Conservation (phyloP, 768 basidiomycete genomes). For the Piloderma croceum region DNA sequence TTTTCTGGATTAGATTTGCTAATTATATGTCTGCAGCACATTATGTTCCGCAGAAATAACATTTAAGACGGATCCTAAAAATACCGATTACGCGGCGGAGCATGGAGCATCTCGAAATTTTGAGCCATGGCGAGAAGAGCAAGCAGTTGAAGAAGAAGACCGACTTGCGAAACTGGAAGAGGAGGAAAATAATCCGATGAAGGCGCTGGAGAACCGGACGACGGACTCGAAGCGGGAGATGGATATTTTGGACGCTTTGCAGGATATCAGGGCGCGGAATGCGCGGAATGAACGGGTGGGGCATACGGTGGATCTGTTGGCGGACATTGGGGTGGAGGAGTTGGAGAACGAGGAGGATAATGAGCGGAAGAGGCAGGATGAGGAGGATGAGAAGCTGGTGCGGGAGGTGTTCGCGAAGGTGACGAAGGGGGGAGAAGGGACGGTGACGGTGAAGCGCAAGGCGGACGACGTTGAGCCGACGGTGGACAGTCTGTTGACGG, state of each 20-base stretch:
- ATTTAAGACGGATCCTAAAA: slow-evolving; percentile 99
- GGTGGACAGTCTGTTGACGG: slow-evolving; percentile 57
- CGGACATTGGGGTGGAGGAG: slow-evolving; percentile 58
- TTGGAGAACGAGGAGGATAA: slow-evolving; percentile 74
- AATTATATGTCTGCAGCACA: slow-evolving; percentile 48
- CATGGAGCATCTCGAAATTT: slow-evolving; percentile 98
- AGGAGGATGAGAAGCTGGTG: slow-evolving; percentile 91
- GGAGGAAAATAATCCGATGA: slow-evolving; percentile 97
- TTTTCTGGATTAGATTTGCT: slow-evolving; percentile 14
- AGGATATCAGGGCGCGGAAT: slow-evolving; percentile 84
- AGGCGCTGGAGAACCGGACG: slow-evolving; percentile 88
- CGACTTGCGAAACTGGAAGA: slow-evolving; percentile 80
- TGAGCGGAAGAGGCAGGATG: slow-evolving; percentile 64
- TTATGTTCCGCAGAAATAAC: slow-evolving; percentile 97
- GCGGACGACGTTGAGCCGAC: slow-evolving; percentile 76
- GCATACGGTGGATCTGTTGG: slow-evolving; percentile 63
- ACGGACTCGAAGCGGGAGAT: slow-evolving; percentile 93
- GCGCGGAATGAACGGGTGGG: slow-evolving; percentile 86
- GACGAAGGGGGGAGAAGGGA: slow-evolving; percentile 30
- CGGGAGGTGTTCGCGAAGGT: slow-evolving; percentile 82
- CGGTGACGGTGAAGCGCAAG: slow-evolving; percentile 81
- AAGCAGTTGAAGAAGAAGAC: slow-evolving; percentile 76
- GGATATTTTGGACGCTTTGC: slow-evolving; percentile 94
- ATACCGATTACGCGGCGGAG: slow-evolving; percentile 89
- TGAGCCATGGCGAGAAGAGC: slow-evolving; percentile 91